A percentile compares a stretch with the other conserved stretches of the same genome.
Conservation (phyloP, 805 yeast genomes). For the Hanseniaspora hatyaiensis region DNA sequence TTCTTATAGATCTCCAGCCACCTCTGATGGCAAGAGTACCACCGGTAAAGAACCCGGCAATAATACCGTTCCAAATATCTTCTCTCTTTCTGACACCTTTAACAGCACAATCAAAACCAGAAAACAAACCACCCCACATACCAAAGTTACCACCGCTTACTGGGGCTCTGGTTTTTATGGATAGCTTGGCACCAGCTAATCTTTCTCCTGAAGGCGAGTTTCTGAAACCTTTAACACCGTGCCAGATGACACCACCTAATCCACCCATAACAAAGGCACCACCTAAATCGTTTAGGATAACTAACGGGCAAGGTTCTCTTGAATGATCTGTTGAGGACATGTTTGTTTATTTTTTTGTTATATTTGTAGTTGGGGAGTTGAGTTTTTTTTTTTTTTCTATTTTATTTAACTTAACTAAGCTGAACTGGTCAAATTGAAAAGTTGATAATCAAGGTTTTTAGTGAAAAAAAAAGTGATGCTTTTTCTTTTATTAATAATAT, state of each 20-base stretch:
- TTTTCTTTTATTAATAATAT: too few relatives aligned
- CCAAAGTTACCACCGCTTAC: conserved; percentile 98
- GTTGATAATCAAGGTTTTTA: too few relatives aligned
- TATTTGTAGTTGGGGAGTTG: too few relatives aligned
- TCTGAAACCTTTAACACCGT: conserved; percentile 96
- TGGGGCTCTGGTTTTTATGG: conserved; percentile 93
- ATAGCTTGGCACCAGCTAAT: conserved; percentile 74
- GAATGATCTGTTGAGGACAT: conserved; percentile 89
- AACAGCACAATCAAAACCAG: conserved; percentile 89
- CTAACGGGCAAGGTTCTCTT: conserved; percentile 98
- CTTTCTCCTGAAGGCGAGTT: conserved; percentile 97
- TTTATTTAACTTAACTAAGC: too few relatives aligned
- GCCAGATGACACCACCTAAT: conserved; percentile 98
- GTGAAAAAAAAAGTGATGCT: too few relatives aligned
- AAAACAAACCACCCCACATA: conserved; percentile 98
- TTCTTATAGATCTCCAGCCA: conserved; percentile 93
- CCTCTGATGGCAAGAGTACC: conserved; percentile 97
- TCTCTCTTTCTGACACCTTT: conserved; percentile 94
- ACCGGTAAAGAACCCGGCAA: conserved; percentile 96
- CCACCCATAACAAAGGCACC: conserved; percentile 99
- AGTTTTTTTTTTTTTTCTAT: too few relatives aligned
- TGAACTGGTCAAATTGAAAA: too few relatives aligned
- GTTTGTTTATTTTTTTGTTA: not conserved
- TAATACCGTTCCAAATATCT: conserved; percentile 96
- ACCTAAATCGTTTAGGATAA: conserved; percentile 91